Percentiles rank a stretch among this genome's conserved stretches.
Conservation (phyloP, 148 eudicot genomes). For the Chenopodium quinoa region DNA sequence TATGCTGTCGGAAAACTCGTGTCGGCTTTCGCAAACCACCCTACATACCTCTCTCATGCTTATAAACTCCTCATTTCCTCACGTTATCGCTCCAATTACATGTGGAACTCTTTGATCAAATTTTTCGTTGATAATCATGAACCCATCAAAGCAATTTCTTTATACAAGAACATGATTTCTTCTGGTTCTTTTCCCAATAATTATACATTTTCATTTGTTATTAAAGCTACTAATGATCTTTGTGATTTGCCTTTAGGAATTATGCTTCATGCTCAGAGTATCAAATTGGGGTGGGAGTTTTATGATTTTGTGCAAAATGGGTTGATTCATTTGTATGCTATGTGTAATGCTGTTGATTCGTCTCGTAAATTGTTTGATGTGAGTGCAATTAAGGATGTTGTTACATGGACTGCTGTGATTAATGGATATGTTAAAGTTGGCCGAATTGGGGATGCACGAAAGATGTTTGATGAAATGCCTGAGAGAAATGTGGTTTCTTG, state of each 20-base stretch:
- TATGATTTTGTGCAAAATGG: constrained; percentile 82
- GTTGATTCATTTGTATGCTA: constrained; percentile 65
- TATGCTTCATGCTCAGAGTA: constrained; percentile 39
- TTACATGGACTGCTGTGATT: constrained; percentile 72
- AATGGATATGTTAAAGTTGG: constrained; percentile 63
- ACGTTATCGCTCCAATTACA: constrained; percentile 45
- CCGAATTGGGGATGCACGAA: constrained; percentile 38
- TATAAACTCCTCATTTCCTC: constrained; percentile 37
- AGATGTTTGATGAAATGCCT: constrained; percentile 79
- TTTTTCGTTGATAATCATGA: constrained; percentile 31
- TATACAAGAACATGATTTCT: constrained; percentile 45
- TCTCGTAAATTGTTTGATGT: constrained; percentile 47
- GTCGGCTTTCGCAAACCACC: constrained; percentile 32
- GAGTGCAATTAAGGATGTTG: constrained; percentile 47
- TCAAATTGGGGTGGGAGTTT: constrained; percentile 69
- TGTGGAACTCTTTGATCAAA: constrained; percentile 63
- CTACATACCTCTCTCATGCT: constrained; percentile 37
- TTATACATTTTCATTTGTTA: constrained; percentile 65
- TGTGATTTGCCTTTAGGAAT: constrained; percentile 39
- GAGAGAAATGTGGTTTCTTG: constrained; percentile 65
- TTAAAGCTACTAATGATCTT: constrained; percentile 50
- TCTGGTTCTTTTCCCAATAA: constrained; percentile 53
- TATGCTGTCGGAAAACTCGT: constrained; percentile 56
- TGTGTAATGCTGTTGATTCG: constrained; percentile 34
- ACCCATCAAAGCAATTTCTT: constrained; percentile 34